phyloP scores from a whole-genome alignment of 805 yeast genomes.

The Ogataea nonfermentans region DNA sequence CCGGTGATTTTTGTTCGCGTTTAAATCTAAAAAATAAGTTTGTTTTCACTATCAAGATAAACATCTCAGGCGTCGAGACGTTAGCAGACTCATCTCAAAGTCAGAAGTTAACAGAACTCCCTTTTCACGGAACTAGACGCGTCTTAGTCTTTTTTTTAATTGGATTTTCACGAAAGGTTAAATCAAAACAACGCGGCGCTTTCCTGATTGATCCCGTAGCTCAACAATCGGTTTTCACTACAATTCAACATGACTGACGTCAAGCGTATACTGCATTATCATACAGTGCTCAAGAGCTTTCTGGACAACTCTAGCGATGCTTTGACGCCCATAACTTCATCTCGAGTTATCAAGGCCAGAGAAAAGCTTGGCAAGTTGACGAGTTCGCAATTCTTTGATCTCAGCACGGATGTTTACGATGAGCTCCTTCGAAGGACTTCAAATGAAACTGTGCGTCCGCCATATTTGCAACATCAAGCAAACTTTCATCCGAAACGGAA shows the following conservation, averaged over 20 bases:
- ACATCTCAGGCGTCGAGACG: background rate
- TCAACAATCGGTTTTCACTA: background rate
- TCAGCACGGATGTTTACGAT: slow-evolving; percentile 92
- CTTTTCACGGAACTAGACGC: too few species aligned
- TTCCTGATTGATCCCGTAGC: background rate
- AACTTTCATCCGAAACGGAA: slow-evolving; percentile 90
- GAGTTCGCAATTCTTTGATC: slow-evolving; percentile 78
- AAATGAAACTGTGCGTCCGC: slow-evolving; percentile 53
- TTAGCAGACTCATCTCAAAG: background rate
- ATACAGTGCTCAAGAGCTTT: slow-evolving; percentile 49
- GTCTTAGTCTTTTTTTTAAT: too few species aligned
- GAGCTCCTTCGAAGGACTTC: slow-evolving; percentile 75
- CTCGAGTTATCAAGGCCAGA: slow-evolving; percentile 79
- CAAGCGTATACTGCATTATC: slow-evolving; percentile 35
- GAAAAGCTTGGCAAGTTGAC: slow-evolving; percentile 81
- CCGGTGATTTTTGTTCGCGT: slow-evolving; percentile 3
- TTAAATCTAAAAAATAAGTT: slow-evolving; percentile 1
- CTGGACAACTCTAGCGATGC: slow-evolving; percentile 49
- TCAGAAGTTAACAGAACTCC: too few species aligned
- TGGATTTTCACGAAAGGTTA: background rate
- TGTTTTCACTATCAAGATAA: slow-evolving; percentile 3
- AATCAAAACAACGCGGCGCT: slow-evolving; percentile 2
- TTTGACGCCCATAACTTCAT: slow-evolving; percentile 41
- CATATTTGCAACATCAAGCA: slow-evolving; percentile 63
- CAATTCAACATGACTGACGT: slow-evolving; percentile 15